Conservation (phyloP, 225 moss, liverwort and hornwort genomes). For the Neckera pumila region DNA sequence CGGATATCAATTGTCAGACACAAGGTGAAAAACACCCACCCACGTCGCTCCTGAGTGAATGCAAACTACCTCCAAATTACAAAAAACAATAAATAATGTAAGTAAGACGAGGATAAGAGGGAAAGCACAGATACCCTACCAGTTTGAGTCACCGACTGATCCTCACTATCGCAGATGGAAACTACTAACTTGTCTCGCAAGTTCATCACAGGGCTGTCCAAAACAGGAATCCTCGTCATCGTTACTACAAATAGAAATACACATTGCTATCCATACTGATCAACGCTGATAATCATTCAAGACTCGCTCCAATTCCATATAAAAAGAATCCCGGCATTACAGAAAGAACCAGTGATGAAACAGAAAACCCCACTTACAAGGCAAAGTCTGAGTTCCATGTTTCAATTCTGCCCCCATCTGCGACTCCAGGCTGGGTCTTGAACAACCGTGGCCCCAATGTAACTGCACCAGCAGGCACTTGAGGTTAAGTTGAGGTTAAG, state of each 20-base stretch:
- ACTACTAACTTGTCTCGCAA: constrained; percentile 57
- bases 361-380: constrained; percentile 6
- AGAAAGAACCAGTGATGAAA: not conserved
- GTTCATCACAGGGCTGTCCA: constrained; percentile 61
- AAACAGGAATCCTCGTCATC: not conserved
- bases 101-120: not conserved
- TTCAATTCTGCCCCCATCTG: constrained; percentile 29
- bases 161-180: constrained; percentile 50
- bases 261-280: not conserved
- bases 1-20: not conserved
- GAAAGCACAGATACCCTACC: constrained; percentile 16
- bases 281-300: not conserved
- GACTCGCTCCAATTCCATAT: not conserved
- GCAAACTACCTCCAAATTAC: not conserved
- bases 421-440: constrained; percentile 36
- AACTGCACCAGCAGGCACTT: constrained; percentile 22
- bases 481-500: not conserved
- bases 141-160: constrained; percentile 39
- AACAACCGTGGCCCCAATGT: constrained; percentile 49
- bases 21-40: not conserved
- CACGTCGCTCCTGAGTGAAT: not conserved
- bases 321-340: not conserved
- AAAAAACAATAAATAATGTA: not conserved
- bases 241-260: not conserved
- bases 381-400: constrained; percentile 65